Conservation (phyloP, 352 stramenopile species). For the Pythium myriotylum region DNA sequence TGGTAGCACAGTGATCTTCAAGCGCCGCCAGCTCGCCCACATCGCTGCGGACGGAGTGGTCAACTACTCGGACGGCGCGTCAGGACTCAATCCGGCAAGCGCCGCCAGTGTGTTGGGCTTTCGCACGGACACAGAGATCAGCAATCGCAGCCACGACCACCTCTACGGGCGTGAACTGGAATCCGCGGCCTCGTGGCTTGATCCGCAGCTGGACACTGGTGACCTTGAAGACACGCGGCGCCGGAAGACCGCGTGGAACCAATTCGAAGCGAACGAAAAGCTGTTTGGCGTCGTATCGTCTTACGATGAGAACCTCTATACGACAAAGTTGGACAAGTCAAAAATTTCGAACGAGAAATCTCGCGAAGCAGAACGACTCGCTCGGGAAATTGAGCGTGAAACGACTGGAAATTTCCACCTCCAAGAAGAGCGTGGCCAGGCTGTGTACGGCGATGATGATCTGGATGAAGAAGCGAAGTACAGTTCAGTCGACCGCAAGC, state of each 20-base stretch:
- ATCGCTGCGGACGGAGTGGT: slow-evolving; percentile 57
- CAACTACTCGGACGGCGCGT: slow-evolving; percentile 60
- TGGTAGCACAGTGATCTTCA: slow-evolving; percentile 79
- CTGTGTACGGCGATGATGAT: slow-evolving; percentile 59
- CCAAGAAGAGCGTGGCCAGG: slow-evolving; percentile 92
- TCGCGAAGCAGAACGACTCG: slow-evolving; percentile 91
- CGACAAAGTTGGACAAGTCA: slow-evolving; percentile 94
- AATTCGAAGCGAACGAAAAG: slow-evolving; percentile 97
- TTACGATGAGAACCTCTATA: slow-evolving; percentile 99
- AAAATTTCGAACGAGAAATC: slow-evolving; percentile 90
- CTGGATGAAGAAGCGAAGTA: slow-evolving; percentile 97
- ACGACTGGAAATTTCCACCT: slow-evolving; percentile 93
- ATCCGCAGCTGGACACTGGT: slow-evolving; percentile 75
- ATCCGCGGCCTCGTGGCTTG: slow-evolving; percentile 75
- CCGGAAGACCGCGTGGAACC: slow-evolving; percentile 89
- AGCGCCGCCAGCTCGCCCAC: slow-evolving; percentile 65
- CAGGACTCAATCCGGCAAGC: slow-evolving; percentile 23
- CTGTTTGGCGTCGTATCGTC: slow-evolving; percentile 95
- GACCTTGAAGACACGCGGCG: slow-evolving; percentile 64
- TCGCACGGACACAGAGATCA: slow-evolving; percentile 93
- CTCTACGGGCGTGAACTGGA: slow-evolving; percentile 71
- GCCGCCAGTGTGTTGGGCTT: slow-evolving; percentile 37
- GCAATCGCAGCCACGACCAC: slow-evolving; percentile 60
- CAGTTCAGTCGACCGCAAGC: slow-evolving; percentile 89
- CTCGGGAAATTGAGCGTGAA: slow-evolving; percentile 94